A percentile compares a stretch with the other conserved stretches of the same genome.
Conservation (phyloP, 1,139 yeast species). For the Blastobotrys illinoisensis region DNA sequence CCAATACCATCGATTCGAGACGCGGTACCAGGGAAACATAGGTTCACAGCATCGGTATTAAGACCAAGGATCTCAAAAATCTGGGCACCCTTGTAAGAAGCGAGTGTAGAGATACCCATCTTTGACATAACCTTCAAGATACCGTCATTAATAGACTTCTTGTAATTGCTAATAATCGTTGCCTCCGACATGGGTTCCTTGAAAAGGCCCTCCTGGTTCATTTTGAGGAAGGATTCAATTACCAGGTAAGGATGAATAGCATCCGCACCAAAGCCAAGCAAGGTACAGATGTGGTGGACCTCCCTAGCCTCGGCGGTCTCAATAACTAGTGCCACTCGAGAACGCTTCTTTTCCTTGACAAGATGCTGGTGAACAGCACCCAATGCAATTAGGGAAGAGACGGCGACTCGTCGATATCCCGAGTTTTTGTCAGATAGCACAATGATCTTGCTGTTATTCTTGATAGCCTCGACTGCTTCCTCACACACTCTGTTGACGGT, state of each 20-base stretch:
- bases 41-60: slow-evolving; percentile 90
- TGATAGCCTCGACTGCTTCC: slow-evolving; percentile 82
- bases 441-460: slow-evolving; percentile 65
- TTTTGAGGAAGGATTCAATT: slow-evolving; percentile 78
- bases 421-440: slow-evolving; percentile 69
- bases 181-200: slow-evolving; percentile 52
- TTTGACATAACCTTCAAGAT: slow-evolving; percentile 95
- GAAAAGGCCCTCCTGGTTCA: slow-evolving; percentile 76
- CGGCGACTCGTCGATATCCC: slow-evolving; percentile 59
- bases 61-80: slow-evolving; percentile 95
- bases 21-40: slow-evolving; percentile 96
- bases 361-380: slow-evolving; percentile 97
- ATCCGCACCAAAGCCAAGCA: slow-evolving; percentile 96
- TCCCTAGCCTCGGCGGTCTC: slow-evolving; percentile 98
- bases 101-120: slow-evolving; percentile 98
- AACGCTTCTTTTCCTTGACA: slow-evolving; percentile 92
- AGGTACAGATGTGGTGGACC: slow-evolving; percentile 91
- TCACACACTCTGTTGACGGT: slow-evolving; percentile 84
- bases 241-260: slow-evolving; percentile 93
- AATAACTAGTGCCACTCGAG: slow-evolving; percentile 84
- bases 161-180: slow-evolving; percentile 67
- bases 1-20: slow-evolving; percentile 94
- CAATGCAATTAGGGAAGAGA: slow-evolving; percentile 87
- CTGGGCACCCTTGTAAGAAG: slow-evolving; percentile 97
- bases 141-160: slow-evolving; percentile 80